phyloP scores from a whole-genome alignment of 306 rosid genomes.

The Rosa chinensis region DNA sequence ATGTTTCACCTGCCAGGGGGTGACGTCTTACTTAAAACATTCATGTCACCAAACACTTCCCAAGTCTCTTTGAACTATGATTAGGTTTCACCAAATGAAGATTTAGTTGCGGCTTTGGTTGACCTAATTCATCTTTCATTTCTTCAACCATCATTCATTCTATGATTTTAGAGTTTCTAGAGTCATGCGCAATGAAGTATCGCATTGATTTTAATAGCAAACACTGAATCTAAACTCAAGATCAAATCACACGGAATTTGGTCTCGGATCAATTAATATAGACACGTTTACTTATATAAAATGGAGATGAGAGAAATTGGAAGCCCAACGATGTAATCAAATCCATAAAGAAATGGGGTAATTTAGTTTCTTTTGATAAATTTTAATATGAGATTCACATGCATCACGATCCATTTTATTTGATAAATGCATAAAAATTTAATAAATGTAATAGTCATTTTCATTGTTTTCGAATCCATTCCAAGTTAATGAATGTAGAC shows the following conservation, averaged over 20 bases:
- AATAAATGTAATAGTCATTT: background rate
- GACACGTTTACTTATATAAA: too few relatives aligned
- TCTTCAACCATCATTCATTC: background rate
- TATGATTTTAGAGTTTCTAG: background rate
- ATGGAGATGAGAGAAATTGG: too few relatives aligned
- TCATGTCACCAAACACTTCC: conserved; percentile 23
- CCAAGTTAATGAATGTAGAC: background rate
- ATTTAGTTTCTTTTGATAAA: too few relatives aligned
- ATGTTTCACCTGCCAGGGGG: conserved; percentile 23
- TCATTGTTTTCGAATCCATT: background rate
- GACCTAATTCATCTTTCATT: conserved; percentile 33
- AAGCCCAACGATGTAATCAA: too few relatives aligned
- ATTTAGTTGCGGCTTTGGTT: conserved; percentile 37
- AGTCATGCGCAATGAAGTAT: background rate
- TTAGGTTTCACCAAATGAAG: conserved; percentile 36
- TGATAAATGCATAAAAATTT: too few relatives aligned
- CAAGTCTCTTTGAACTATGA: conserved; percentile 19
- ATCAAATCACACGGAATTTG: background rate
- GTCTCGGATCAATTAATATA: background rate
- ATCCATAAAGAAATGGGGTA: too few relatives aligned
- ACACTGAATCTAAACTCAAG: too few relatives aligned
- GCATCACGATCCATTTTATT: too few relatives aligned
- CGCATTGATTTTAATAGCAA: background rate
- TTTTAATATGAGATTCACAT: too few relatives aligned
- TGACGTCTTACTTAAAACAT: conserved; percentile 31